Percentiles rank a stretch among this genome's conserved stretches.
phyloP scores from a whole-genome alignment of 177 flowering plant genomes.

The Vitis hybrid region DNA sequence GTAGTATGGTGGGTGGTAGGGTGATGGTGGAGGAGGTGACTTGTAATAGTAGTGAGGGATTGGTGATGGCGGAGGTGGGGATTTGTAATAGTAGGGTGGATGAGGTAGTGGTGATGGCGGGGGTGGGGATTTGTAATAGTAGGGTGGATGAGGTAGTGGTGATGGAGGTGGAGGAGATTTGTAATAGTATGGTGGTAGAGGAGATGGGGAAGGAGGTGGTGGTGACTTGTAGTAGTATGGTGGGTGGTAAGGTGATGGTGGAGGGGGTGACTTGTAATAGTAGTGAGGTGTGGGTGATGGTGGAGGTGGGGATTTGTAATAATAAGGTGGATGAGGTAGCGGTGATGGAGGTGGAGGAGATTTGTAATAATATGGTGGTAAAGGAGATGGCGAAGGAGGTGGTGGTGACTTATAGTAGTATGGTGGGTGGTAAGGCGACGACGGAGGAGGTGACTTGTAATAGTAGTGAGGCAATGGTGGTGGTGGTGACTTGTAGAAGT shows the following conservation, averaged over 20 bases:
- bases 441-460: slow-evolving; percentile 12
- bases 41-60: slow-evolving; percentile 5
- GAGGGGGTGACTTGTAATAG: slow-evolving; percentile 16
- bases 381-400: slow-evolving; percentile 7
- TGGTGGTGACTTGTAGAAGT: slow-evolving; percentile 29
- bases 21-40: slow-evolving; percentile 16
- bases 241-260: slow-evolving; percentile 9
- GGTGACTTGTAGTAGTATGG: slow-evolving; percentile 13
- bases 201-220: slow-evolving; percentile 2
- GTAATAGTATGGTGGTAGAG: slow-evolving; percentile 20
- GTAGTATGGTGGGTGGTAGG: background rate
- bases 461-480: slow-evolving; percentile 14
- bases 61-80: slow-evolving; percentile 15
- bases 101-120: slow-evolving; percentile 14
- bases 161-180: slow-evolving; percentile 25
- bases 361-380: slow-evolving; percentile 7
- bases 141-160: slow-evolving; percentile 15
- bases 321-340: background rate
- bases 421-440: background rate
- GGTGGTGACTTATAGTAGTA: slow-evolving; percentile 30
- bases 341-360: slow-evolving; percentile 13
- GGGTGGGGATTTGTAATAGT: slow-evolving; percentile 28
- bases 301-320: slow-evolving; percentile 14
- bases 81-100: slow-evolving; percentile 12
- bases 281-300: slow-evolving; percentile 3